A percentile compares a stretch with the other conserved stretches of the same genome.
Evolutionary conservation across 805 yeast species (phyloP).

Genomic region (Teunomyces kruisii): DNA sequence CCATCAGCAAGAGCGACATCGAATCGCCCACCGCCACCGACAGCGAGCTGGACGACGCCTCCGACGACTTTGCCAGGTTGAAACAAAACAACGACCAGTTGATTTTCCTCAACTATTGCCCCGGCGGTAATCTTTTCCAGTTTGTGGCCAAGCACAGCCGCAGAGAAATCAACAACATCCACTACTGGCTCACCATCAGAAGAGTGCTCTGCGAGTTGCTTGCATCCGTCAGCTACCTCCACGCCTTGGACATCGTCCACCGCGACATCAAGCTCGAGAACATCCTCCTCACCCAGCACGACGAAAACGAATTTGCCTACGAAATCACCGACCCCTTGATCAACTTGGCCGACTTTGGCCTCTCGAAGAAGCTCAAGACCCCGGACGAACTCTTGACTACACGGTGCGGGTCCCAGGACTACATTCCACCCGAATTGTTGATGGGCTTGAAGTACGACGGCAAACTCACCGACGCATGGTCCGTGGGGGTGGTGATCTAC

Average conservation of each 20-base stretch:
- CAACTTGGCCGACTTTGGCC: constrained; percentile 84
- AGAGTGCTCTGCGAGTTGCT: constrained; percentile 71
- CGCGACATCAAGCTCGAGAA: constrained; percentile 92
- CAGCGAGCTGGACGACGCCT: constrained; percentile 14
- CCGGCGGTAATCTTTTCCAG: constrained; percentile 83
- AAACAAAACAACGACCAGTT: constrained; percentile 28
- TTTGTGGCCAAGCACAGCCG: constrained; percentile 41
- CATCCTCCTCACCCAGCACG: constrained; percentile 47
- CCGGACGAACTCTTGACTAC: constrained; percentile 69
- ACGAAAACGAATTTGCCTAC: constrained; percentile 20
- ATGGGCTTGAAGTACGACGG: constrained; percentile 94
- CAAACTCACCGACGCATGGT: constrained; percentile 89
- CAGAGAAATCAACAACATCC: constrained; percentile 27
- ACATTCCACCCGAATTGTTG: constrained; percentile 90
- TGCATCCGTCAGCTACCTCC: constrained; percentile 71
- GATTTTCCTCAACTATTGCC: constrained; percentile 72
- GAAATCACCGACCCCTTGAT: constrained; percentile 36
- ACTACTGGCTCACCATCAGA: constrained; percentile 52
- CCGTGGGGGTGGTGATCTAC: constrained; percentile 87
- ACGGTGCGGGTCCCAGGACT: constrained; percentile 95
- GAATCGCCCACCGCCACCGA: constrained; percentile 13
- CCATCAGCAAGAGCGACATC: constrained; percentile 24
- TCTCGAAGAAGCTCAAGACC: constrained; percentile 67
- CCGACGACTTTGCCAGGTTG: constrained; percentile 13
- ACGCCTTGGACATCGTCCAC: constrained; percentile 68